Conservation (phyloP, 768 basidiomycete genomes). For the Lactifluus piperatus region DNA sequence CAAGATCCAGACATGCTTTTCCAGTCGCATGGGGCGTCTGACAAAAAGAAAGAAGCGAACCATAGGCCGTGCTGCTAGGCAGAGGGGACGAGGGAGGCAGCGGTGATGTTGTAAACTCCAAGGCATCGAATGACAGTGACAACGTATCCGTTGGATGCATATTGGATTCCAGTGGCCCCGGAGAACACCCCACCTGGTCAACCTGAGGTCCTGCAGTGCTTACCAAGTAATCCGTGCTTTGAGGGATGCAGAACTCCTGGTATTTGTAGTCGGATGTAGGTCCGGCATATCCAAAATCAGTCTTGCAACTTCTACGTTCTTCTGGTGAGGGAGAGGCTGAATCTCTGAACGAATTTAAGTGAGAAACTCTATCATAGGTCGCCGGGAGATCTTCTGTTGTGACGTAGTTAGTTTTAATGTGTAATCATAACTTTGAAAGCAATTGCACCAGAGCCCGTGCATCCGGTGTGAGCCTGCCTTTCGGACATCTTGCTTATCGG, state of each 20-base stretch:
- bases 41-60: neutral
- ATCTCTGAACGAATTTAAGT: neutral
- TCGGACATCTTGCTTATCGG: neutral
- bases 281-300: neutral
- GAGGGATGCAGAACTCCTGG: neutral
- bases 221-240: neutral
- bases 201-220: neutral
- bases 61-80: conserved; percentile 1
- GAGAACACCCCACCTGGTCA: neutral
- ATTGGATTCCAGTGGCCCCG: neutral
- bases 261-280: neutral
- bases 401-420: neutral
- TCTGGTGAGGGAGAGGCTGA: neutral
- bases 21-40: neutral
- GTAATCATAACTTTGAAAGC: neutral
- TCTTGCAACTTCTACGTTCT: neutral
- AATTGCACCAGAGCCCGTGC: neutral
- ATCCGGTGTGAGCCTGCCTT: neutral
- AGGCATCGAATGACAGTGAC: conserved; percentile 1
- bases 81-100: conserved; percentile 15
- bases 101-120: conserved; percentile 10
- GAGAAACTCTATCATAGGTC: neutral
- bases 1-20: neutral
- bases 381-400: neutral
- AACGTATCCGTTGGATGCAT: neutral